A percentile compares a stretch with the other conserved stretches of the same genome.
phyloP scores from a whole-genome alignment of 805 yeast genomes.

The Barnettozyma vustinii region DNA sequence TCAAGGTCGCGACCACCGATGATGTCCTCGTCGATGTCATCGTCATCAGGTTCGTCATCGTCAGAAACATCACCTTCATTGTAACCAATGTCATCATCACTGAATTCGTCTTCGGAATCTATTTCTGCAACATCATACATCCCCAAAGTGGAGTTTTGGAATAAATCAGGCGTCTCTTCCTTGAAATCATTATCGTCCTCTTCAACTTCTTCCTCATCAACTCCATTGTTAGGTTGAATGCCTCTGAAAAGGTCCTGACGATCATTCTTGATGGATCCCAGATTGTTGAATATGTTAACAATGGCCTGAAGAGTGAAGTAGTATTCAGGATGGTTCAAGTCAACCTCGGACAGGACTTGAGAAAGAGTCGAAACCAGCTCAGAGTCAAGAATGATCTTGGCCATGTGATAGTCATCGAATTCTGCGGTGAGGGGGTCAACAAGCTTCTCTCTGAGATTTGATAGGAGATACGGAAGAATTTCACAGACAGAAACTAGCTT shows the following conservation, averaged over 20 bases:
- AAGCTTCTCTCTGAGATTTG: slow-evolving; percentile 16
- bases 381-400: slow-evolving; percentile 64
- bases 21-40: slow-evolving; percentile 19
- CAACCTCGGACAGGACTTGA: slow-evolving; percentile 55
- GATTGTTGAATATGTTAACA: slow-evolving; percentile 50
- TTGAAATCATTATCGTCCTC: slow-evolving; percentile 52
- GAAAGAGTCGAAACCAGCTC: slow-evolving; percentile 56
- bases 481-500: slow-evolving; percentile 39
- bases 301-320: slow-evolving; percentile 53
- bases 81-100: slow-evolving; percentile 43
- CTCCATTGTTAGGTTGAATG: slow-evolving; percentile 30
- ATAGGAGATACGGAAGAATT: slow-evolving; percentile 22
- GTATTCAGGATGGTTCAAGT: slow-evolving; percentile 67
- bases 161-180: slow-evolving; percentile 74
- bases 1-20: slow-evolving; percentile 21
- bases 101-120: slow-evolving; percentile 58
- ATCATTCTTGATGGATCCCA: slow-evolving; percentile 52
- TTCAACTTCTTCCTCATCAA: slow-evolving; percentile 51
- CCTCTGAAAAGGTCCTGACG: slow-evolving; percentile 55
- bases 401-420: slow-evolving; percentile 58
- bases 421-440: slow-evolving; percentile 34
- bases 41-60: slow-evolving; percentile 30
- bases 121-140: slow-evolving; percentile 85
- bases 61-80: slow-evolving; percentile 35
- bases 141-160: slow-evolving; percentile 85